Evolutionary conservation across 2,329 filamentous ascomycete genomes (phyloP).

Genomic region (Aspergillus spinulosporus): DNA sequence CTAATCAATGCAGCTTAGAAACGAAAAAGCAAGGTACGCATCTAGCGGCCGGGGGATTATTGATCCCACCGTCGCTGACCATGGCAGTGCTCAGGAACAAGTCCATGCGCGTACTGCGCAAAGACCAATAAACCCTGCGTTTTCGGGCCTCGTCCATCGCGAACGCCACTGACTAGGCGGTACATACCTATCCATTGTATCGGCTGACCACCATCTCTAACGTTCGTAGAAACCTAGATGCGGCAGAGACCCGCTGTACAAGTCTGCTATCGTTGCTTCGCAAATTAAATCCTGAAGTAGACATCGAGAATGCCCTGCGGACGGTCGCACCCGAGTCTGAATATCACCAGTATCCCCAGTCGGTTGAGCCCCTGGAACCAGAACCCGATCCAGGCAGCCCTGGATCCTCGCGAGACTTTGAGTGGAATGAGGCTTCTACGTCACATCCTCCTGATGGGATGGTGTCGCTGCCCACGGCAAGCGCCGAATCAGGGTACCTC

Average conservation of each 20-base stretch:
- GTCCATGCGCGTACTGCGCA: conserved; percentile 20
- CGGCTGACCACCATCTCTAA: background rate
- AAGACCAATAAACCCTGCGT: conserved; percentile 16
- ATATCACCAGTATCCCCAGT: background rate
- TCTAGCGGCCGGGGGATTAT: no score
- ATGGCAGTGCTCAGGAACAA: conserved; percentile 19
- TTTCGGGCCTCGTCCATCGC: conserved; percentile 13
- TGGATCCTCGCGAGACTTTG: conserved; percentile 9
- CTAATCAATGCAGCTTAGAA: conserved; percentile 9
- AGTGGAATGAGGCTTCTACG: conserved; percentile 20
- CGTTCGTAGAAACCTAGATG: conserved; percentile 19
- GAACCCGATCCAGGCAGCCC: conserved; percentile 3
- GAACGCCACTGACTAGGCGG: conserved; percentile 22
- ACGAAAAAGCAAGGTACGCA: conserved; percentile 16
- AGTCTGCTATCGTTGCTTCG: conserved; percentile 11
- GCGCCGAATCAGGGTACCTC: conserved; percentile 18
- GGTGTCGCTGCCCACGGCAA: conserved; percentile 17
- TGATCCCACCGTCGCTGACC: no score
- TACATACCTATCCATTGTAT: background rate
- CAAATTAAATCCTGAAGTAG: conserved; percentile 17
- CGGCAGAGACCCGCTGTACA: conserved; percentile 16
- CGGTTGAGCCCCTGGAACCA: background rate
- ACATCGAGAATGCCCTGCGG: conserved; percentile 18
- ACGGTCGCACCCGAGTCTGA: background rate
- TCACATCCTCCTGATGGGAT: conserved; percentile 18